Percentiles rank a stretch among this genome's conserved stretches.
Conservation (phyloP, 352 stramenopile species). For the Thraustochytrium striatum region DNA sequence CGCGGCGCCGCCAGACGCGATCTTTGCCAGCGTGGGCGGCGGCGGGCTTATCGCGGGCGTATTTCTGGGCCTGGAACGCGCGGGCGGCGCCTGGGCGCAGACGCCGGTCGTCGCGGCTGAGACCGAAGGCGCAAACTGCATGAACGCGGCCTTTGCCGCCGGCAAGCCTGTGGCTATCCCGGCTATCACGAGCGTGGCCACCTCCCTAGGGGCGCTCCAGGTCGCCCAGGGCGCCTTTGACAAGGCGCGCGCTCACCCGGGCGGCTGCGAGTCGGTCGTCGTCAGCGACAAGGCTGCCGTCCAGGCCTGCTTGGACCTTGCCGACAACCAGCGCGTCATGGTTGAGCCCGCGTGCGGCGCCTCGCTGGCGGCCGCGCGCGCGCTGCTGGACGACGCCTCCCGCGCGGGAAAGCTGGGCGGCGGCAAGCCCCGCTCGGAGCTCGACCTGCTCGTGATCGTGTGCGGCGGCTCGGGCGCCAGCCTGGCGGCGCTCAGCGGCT, state of each 20-base stretch:
- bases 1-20: slow-evolving; percentile 52
- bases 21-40: slow-evolving; percentile 70
- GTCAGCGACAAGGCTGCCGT: slow-evolving; percentile 70
- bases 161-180: slow-evolving; percentile 56
- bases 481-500: too few relatives aligned
- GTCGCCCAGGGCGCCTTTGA: slow-evolving; percentile 64
- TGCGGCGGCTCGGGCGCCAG: too few relatives aligned
- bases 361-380: slow-evolving; percentile 59
- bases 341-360: slow-evolving; percentile 75
- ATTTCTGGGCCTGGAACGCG: slow-evolving; percentile 63
- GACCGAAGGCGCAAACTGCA: slow-evolving; percentile 66
- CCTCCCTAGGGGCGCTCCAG: slow-evolving; percentile 65
- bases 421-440: too few relatives aligned
- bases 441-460: too few relatives aligned
- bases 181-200: slow-evolving; percentile 67
- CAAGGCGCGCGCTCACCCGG: slow-evolving; percentile 52
- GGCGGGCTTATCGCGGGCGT: slow-evolving; percentile 70
- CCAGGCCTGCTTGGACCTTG: slow-evolving; percentile 64
- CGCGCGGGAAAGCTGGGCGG: too few relatives aligned
- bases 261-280: slow-evolving; percentile 55
- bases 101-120: slow-evolving; percentile 62
- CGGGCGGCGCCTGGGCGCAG: slow-evolving; percentile 50
- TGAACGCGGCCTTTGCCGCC: slow-evolving; percentile 52
- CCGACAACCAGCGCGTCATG: slow-evolving; percentile 67
- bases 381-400: too few relatives aligned